Conservation (phyloP, 257 asterid species). For the Solanum ossicruentum region DNA sequence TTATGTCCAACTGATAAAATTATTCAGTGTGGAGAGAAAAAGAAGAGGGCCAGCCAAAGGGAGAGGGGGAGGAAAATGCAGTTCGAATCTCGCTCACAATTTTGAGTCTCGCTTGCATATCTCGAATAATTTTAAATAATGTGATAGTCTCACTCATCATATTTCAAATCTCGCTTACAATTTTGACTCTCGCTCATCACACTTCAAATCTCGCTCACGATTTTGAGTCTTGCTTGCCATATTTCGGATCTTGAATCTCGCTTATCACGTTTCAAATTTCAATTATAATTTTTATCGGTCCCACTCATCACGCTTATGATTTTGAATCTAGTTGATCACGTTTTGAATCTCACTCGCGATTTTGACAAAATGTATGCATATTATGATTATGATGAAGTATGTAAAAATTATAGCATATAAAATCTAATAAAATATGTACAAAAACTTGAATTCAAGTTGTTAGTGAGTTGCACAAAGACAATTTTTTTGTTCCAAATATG, state of each 20-base stretch:
- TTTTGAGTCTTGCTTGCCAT: no score
- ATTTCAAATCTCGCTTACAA: no score
- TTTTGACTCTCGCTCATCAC: no score
- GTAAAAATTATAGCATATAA: neutral
- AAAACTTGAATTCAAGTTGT: neutral
- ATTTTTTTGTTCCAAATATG: neutral
- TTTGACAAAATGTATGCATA: neutral
- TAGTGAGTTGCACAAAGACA: neutral
- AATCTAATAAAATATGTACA: neutral
- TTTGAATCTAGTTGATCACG: no score
- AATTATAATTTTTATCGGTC: no score
- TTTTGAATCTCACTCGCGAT: no score
- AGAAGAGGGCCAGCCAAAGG: neutral
- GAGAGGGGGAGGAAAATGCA: neutral
- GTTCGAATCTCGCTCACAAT: neutral
- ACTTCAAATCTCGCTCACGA: no score
- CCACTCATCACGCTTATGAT: no score
- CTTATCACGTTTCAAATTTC: no score
- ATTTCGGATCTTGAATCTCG: no score
- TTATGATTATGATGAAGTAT: neutral
- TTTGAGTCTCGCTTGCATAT: neutral
- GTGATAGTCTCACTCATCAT: no score
- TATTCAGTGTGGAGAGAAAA: neutral
- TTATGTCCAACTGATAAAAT: constrained; percentile 18
- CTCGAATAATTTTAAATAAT: no score